Percentiles rank a stretch among this genome's conserved stretches.
Conservation (phyloP, 1,284 basidiomycete species). For the Cryptococcus sp. region DNA sequence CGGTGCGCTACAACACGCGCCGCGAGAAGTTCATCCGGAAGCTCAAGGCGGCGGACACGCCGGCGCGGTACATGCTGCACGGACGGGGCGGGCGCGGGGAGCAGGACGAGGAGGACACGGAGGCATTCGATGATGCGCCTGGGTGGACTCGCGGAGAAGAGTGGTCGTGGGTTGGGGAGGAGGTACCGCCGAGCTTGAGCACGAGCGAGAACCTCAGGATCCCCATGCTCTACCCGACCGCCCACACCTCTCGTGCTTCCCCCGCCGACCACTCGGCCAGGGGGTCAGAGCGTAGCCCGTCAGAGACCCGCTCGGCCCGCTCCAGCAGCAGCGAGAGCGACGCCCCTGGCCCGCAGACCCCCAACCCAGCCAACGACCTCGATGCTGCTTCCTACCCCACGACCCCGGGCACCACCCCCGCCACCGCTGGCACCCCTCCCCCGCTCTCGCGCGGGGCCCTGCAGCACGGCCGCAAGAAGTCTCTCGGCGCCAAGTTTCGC, state of each 20-base stretch:
- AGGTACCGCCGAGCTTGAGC: conserved; percentile 18
- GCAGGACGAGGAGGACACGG: conserved; percentile 38
- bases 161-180: conserved; percentile 41
- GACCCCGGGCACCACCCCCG: too few species aligned
- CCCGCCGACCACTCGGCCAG: too few species aligned
- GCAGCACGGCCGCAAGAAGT: neutral
- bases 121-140: conserved; percentile 46
- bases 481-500: neutral
- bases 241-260: too few species aligned
- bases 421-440: too few species aligned
- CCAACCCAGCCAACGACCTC: too few species aligned
- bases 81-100: conserved; percentile 14
- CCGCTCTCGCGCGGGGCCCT: neutral
- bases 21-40: conserved; percentile 53
- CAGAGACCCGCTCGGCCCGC: too few species aligned
- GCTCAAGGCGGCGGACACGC: conserved; percentile 45
- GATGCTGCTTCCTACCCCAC: too few species aligned
- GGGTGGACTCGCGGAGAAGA: conserved; percentile 45
- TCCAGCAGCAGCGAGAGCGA: too few species aligned
- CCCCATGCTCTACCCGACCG: neutral
- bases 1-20: conserved; percentile 49
- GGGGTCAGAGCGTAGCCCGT: too few species aligned
- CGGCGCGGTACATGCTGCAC: conserved; percentile 47
- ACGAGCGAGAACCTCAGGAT: conserved; percentile 24
- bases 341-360: too few species aligned